Percentiles rank a stretch among this genome's conserved stretches.
These are phyloP conservation scores for Panicum virgatum DNA, from an alignment of 202 grass and related monocot genomes.

Conservation along the genomic window DNA sequence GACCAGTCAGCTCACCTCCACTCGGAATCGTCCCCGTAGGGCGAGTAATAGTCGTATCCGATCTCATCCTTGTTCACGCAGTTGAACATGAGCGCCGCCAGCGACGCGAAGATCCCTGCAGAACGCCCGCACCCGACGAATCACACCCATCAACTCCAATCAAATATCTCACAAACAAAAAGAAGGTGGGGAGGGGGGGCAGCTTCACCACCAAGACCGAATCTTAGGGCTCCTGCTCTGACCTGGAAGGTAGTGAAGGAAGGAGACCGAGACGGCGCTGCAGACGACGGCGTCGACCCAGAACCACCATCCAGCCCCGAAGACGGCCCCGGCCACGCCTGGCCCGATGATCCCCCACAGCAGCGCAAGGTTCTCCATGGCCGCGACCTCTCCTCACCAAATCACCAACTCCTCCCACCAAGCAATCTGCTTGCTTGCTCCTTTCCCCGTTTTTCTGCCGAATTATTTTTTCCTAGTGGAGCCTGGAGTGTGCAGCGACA, in stretches of 20 bases:
- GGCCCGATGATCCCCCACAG: constrained; percentile 88
- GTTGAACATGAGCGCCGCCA: constrained; percentile 99
- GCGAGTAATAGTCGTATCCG: constrained; percentile 84
- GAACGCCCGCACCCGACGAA: constrained; percentile 3
- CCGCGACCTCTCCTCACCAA: constrained; percentile 21
- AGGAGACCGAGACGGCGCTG: constrained; percentile 79
- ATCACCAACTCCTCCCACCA: constrained; percentile 40
- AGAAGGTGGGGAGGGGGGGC: no score
- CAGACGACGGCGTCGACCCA: constrained; percentile 98
- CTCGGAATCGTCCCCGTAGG: constrained; percentile 75
- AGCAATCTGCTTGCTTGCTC: constrained; percentile 16
- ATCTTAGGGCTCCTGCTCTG: constrained; percentile 31
- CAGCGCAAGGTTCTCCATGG: constrained; percentile 70
- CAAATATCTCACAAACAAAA: neutral
- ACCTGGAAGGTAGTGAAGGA: constrained; percentile 99
- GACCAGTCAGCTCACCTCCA: constrained; percentile 61
- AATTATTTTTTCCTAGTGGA: neutral
- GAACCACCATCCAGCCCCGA: constrained; percentile 96
- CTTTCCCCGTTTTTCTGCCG: constrained; percentile 3
- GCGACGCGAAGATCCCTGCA: constrained; percentile 80
- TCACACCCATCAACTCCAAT: constrained; percentile 8
- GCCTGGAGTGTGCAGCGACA: no score
- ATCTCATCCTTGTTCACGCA: constrained; percentile 78
- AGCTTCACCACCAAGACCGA: neutral
- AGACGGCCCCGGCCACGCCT: constrained; percentile 83